phyloP scores from a whole-genome alignment of 768 basidiomycete species.

The Suillus fuscotomentosus region DNA sequence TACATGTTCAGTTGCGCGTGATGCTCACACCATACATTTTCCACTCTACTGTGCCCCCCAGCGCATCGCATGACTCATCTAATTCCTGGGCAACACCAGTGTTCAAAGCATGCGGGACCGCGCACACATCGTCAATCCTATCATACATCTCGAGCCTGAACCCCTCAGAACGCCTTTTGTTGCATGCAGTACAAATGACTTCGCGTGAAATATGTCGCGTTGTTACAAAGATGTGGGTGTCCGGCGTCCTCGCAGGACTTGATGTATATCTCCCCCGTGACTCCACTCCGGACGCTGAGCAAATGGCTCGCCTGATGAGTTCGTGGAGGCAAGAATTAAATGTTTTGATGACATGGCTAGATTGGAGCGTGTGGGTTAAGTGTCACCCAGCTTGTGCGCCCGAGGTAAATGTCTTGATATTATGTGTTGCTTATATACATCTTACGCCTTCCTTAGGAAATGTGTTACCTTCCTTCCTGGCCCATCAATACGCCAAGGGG shows the following conservation, averaged over 20 bases:
- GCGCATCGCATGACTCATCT: neutral
- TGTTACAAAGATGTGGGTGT: slow-evolving; percentile 19
- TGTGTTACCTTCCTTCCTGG: slow-evolving; percentile 11
- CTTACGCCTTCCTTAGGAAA: neutral
- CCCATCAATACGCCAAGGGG: neutral
- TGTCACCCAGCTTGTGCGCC: slow-evolving; percentile 45
- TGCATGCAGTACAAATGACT: slow-evolving; percentile 14
- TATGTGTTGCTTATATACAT: neutral
- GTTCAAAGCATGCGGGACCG: slow-evolving; percentile 12
- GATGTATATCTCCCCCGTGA: neutral
- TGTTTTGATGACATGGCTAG: slow-evolving; percentile 47
- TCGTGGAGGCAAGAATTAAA: slow-evolving; percentile 36
- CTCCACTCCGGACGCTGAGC: neutral
- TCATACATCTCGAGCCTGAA: slow-evolving; percentile 8
- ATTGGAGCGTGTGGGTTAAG: slow-evolving; percentile 50
- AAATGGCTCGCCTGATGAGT: slow-evolving; percentile 12
- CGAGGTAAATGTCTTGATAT: slow-evolving; percentile 35
- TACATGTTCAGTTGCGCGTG: slow-evolving; percentile 20
- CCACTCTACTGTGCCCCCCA: neutral
- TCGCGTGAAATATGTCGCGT: slow-evolving; percentile 19
- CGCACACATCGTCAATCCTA: slow-evolving; percentile 10
- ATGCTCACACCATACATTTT: slow-evolving; percentile 16
- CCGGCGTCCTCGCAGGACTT: slow-evolving; percentile 15
- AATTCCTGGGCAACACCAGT: slow-evolving; percentile 11
- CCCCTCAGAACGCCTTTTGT: slow-evolving; percentile 14